A percentile compares a stretch with the other conserved stretches of the same genome.
Evolutionary conservation across 805 yeast genomes (phyloP).

Genomic region (Maudiozyma serrabonitensis): DNA sequence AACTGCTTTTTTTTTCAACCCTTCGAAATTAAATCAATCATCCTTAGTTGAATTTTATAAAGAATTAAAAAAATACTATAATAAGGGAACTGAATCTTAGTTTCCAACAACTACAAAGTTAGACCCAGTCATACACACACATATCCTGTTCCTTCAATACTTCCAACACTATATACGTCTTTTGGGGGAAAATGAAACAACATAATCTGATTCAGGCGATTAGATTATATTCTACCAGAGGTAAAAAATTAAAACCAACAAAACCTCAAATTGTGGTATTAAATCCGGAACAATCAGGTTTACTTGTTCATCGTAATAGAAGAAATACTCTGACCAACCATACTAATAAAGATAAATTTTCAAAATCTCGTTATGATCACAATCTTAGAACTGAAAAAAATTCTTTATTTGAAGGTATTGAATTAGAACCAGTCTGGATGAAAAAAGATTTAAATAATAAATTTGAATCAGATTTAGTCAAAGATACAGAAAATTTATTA

Average conservation of each 20-base stretch:
- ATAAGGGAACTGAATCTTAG: too few species aligned
- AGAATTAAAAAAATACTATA: too few species aligned
- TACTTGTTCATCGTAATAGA: constrained; percentile 6
- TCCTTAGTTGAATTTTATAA: too few species aligned
- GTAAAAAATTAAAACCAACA: constrained; percentile 23
- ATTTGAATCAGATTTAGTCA: neutral
- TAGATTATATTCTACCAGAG: constrained; percentile 7
- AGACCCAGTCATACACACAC: too few species aligned
- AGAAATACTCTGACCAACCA: neutral
- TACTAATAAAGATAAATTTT: neutral
- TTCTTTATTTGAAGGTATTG: constrained; percentile 24
- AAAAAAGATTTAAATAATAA: neutral
- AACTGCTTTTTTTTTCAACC: too few species aligned
- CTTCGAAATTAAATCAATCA: too few species aligned
- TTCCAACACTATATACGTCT: too few species aligned
- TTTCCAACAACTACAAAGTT: too few species aligned
- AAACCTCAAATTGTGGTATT: constrained; percentile 22
- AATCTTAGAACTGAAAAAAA: neutral
- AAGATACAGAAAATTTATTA: constrained; percentile 12
- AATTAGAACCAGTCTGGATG: constrained; percentile 5
- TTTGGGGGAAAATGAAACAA: too few species aligned
- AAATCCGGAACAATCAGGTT: constrained; percentile 21
- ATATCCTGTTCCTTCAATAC: too few species aligned
- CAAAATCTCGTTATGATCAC: neutral
- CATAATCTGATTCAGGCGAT: neutral